Evolutionary conservation across 495 filamentous ascomycete genomes (phyloP), one percentile per base, ranked within the genome.

Genomic region (Aspergillus homomorphus): DNA sequence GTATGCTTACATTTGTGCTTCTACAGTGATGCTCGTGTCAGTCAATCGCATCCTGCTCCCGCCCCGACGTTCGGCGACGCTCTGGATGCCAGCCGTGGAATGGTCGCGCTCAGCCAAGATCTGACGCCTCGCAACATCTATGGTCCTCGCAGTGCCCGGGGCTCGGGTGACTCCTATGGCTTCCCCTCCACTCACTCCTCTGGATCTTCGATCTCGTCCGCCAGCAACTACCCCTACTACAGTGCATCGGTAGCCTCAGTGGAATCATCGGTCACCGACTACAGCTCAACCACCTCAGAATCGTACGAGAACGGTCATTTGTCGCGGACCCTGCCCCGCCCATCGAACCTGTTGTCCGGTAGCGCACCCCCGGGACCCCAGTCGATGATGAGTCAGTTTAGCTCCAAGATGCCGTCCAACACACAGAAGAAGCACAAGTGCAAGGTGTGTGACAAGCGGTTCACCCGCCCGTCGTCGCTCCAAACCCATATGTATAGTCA

Each of bases 381-480:
- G 68, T 93, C 92, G 3, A 97, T 98, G 91, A 98, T 98, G 94
- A 86, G 90, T 49, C 93, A 95, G 61, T 98, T 98, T 79, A 97
- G 90, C 78, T 97, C 94, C 45, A 98, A 97, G 71, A 87, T 97
- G 49, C 90, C 91, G 10, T 93, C 91, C 21, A 95, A 89, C 76
- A 92, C 94, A 24, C 93, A 98, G 69, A 98, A 98, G 85, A 98
- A 98, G 80, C 94, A 98, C 78, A 97, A 96, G 76, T 98, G 94
- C 82, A 98, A 97, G 80, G 90, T 98, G 51, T 98, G 94, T 79
- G 94, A 98, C 76, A 98, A 98, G 84, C 86, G 94, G 8, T 98
- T 98, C 72, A 98, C 94, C 10, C 84, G 94, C 42, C 94, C 94
- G 0, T 97, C 93, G 68, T 98, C 94, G 7, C 73, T 98, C 30